Evolutionary conservation across 441 rosid species (phyloP), one percentile per base, ranked within the genome.

Genomic region (Pelargonium fulgidum): DNA sequence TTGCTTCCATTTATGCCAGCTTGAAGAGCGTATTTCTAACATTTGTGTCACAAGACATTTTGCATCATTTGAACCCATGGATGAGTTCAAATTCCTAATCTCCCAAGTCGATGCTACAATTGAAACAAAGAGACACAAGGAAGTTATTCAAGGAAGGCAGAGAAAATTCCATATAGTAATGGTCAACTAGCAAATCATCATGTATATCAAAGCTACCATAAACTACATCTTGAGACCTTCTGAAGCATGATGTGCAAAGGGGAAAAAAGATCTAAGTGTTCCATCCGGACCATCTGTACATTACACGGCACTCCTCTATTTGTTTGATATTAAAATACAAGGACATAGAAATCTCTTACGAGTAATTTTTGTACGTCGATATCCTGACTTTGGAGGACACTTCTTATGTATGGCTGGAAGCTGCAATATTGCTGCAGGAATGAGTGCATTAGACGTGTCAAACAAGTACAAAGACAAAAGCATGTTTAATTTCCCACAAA

Each of bases 21-120:
- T 88, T 67, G 81, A 73, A 67, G 86, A 80, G 68, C 82, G 85
- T 78, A 93, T 85, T 87, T 95, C 99, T 75, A 95, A 73, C 85
- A 83, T 93, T 75, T 85, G 97, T 8, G 91, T 92, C 72, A 92
- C 89, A 70, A 95, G 84, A 84, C 96, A 87, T 81, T 80, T 89
- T 73, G 82, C 75, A 56, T 80, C 71, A 68, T 74, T 85, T 56
- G 92, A 80, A 77, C 92, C 94, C 85, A 75, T 79, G 47, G 96
- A 89, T 66, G 85, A 68, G 67, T 81, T 86, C 74, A 95, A 73
- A 77, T 76, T 78, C 79, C 87, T 85, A 63, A 95, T 87, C 89
- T 95, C 99, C 99, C 99, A 95, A 65, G 91, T 85, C 65, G 97
- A 92, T 71, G 99, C 99, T 95, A 76, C 74, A 82, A 81, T 77